Base-by-base conservation (phyloP, 192 early-diverging fungal genomes). In the Radiomyces spectabilis region DNA sequence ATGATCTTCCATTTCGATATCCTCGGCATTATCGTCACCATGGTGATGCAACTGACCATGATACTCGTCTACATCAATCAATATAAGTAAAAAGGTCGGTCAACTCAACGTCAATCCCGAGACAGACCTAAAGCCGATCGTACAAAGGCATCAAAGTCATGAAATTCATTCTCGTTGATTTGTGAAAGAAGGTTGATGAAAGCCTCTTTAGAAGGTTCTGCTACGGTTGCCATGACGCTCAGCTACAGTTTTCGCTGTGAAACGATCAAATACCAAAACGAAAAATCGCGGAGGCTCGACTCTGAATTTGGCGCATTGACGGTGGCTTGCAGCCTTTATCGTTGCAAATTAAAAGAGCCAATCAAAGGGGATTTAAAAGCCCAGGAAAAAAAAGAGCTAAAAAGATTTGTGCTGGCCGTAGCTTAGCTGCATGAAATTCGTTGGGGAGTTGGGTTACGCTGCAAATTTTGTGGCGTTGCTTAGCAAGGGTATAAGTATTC, bases 71-170 rank as follows among this genome's bases (percentile, higher is more conserved):
- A 51, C 2, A 44, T n/a, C 21, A 40, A 41, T 29, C 10, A 40
- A 53, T 51, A 9, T 22, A 38, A 29, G 42, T 13, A 37, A 38
- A 51, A 37, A 50, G 32, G 13, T 35, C 2, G n/a, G 21, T 21
- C 16, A 18, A 16, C 15, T 12, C 1, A 8, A 9, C 3, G 26
- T 1, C 1, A 18, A 5, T 24, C 0, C 6, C 10, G 15, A 5
- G 30, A 12, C 42, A 41, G 44, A 66, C 63, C 51, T 12, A 66
- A 30, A 27, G 63, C 63, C 21, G 57, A 55, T 22, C 51, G 50
- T 15, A 51, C 64, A 53, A 66, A 66, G 1, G 53, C 22, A 21
- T 66, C 57, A 51, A 66, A 66, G 3, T 44, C 44, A 44, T 66
- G 52, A 19, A 66, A 55, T 31, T 66, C 45, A 34, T 44, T 26